These are phyloP conservation scores for Chamaecyparis obtusa DNA, from an alignment of 75 land plant species.

Conservation along the genomic window DNA sequence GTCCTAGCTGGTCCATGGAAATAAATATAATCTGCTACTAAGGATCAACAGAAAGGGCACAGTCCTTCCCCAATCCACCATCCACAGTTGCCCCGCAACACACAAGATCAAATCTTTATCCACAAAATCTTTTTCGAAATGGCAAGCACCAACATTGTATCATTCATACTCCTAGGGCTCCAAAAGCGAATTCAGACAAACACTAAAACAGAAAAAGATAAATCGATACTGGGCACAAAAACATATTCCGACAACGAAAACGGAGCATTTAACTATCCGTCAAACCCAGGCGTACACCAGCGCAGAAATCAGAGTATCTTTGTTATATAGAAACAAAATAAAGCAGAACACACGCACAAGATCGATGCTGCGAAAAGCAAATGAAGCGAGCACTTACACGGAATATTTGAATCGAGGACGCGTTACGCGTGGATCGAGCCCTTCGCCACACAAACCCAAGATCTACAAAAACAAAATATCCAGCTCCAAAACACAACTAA, in stretches of 20 bases:
- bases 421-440: not conserved
- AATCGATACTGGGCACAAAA: not conserved
- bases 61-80: not conserved
- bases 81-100: not conserved
- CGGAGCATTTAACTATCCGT: not conserved
- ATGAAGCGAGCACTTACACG: conserved; percentile 4
- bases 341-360: not conserved
- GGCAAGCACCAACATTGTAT: not conserved
- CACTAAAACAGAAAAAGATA: not conserved
- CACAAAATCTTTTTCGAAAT: not conserved
- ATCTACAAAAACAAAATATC: not conserved
- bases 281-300: not conserved
- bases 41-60: not conserved
- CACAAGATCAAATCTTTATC: not conserved
- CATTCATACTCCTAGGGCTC: not conserved
- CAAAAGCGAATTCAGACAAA: not conserved
- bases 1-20: no score
- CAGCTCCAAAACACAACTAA: not conserved
- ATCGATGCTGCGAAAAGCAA: not conserved
- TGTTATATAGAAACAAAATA: no score
- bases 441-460: not conserved
- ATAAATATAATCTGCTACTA: not conserved
- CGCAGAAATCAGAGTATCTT: not conserved
- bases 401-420: not conserved
- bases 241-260: not conserved